A percentile compares a stretch with the other conserved stretches of the same genome.
Evolutionary conservation across 1,139 yeast species (phyloP).

Genomic region (Taiozyma sp.): DNA sequence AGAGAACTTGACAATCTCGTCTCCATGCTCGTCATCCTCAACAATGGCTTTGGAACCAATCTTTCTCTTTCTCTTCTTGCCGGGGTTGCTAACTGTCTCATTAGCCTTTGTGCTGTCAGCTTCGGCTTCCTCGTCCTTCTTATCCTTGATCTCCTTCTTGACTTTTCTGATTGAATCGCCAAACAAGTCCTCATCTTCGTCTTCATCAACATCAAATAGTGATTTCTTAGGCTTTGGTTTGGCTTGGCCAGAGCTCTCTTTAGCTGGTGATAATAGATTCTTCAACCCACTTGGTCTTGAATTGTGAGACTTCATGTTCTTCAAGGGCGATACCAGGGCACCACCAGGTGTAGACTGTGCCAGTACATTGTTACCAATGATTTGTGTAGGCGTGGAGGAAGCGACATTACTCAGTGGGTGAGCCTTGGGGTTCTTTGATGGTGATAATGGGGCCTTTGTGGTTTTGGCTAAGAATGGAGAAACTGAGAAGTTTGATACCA

Average conservation of each 20-base stretch:
- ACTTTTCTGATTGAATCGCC: slow-evolving; percentile 14
- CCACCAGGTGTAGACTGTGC: slow-evolving; percentile 23
- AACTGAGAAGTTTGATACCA: slow-evolving; percentile 19
- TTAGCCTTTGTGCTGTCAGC: neutral
- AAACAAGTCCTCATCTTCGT: slow-evolving; percentile 24
- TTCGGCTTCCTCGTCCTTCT: neutral
- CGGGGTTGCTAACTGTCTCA: neutral
- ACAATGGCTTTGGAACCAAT: slow-evolving; percentile 15
- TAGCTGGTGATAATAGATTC: slow-evolving; percentile 18
- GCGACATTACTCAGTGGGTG: slow-evolving; percentile 4
- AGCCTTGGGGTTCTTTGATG: slow-evolving; percentile 4
- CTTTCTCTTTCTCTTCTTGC: slow-evolving; percentile 18
- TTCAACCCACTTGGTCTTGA: slow-evolving; percentile 19
- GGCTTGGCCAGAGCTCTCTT: slow-evolving; percentile 1
- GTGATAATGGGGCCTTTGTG: slow-evolving; percentile 7
- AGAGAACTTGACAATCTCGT: slow-evolving; percentile 8
- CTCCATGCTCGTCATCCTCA: slow-evolving; percentile 18
- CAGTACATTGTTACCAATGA: slow-evolving; percentile 7
- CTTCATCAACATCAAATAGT: slow-evolving; percentile 24
- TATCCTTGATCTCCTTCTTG: neutral
- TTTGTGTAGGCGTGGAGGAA: slow-evolving; percentile 11
- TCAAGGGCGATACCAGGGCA: slow-evolving; percentile 13
- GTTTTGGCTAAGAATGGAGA: slow-evolving; percentile 23
- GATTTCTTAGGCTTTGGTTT: slow-evolving; percentile 7
- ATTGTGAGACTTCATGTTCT: slow-evolving; percentile 6